phyloP scores from a whole-genome alignment of 2,329 filamentous ascomycete species.

The Neopestalotiopsis sp. region DNA sequence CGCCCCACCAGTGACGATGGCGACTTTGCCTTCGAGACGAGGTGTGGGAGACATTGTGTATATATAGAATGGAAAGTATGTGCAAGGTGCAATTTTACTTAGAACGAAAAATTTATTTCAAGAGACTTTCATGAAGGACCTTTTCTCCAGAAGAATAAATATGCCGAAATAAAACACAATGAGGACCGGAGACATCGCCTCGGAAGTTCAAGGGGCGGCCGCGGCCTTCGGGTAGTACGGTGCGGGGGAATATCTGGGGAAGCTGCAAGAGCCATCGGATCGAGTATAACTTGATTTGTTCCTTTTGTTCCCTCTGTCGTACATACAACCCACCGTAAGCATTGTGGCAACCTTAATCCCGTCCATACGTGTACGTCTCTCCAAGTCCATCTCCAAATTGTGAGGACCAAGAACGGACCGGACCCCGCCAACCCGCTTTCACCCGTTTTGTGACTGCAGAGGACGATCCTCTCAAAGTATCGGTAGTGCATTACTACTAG shows the following conservation, averaged over 20 bases:
- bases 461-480: background rate
- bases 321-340: background rate
- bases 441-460: background rate
- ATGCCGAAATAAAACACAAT: background rate
- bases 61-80: no score
- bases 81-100: no score
- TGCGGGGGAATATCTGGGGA: background rate
- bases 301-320: background rate
- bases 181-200: background rate
- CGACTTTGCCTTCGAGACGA: constrained; percentile 47
- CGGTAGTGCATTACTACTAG: background rate
- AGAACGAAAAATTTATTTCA: no score
- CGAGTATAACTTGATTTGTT: background rate
- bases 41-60: constrained; percentile 25
- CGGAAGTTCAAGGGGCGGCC: background rate
- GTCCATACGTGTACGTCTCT: background rate
- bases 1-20: constrained; percentile 58
- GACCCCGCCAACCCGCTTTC: background rate
- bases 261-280: background rate
- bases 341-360: background rate
- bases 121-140: no score
- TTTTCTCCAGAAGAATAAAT: background rate
- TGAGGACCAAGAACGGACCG: background rate
- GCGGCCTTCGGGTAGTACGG: constrained; percentile 1
- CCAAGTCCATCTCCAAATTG: background rate